Base-by-base conservation (phyloP, 2,329 filamentous ascomycete species). In the Pestalotiopsis sp. region DNA sequence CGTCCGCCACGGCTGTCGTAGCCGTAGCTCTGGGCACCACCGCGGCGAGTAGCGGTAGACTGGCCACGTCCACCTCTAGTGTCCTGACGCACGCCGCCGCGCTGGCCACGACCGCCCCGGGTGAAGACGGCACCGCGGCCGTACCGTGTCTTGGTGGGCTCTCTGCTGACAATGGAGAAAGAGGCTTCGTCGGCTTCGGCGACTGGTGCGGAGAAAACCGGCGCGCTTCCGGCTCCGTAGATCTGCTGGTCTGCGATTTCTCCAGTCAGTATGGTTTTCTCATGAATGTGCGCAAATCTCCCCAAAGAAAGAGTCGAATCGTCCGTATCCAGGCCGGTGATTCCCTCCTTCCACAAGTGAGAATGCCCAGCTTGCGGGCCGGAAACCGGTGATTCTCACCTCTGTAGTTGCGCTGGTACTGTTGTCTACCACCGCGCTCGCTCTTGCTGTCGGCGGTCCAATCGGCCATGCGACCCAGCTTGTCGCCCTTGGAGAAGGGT, bases 401-500 rank as follows among this genome's bases (percentile, higher is more conserved):
- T 89, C 96, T 91, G 83, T 92, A 98, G 81, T 94, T 96, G 74
- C 95, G 88, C 81, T 95, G 94, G 82, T 97, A 98, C 78, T 96
- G 93, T 81, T 92, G 90, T 78, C 95, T 87, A 70, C 94, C 93
- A 73, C 92, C 92, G 69, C 89, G 86, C 63, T 91, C 88, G 74
- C 96, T 93, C 83, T 98, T 98, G 80, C 92, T 90, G 78, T 98
- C 96, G 61, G 90, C 78, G 20, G 94, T 97, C 96, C 96, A 99
- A 86, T 99, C 96, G 70, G 96, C 96, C 94, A 99, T 98, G 80
- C 96, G 94, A 78, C 96, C 96, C 69, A 99, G 87, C 88, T 98
- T 98, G 86, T 99, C 96, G 79, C 94, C 94, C 84, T 99, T 99
- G 73, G 94, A 98, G 86, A 96, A 99, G 70, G 96, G 96, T 75